Conservation (phyloP, 768 basidiomycete genomes). For the Cystobasidium onofrii region DNA sequence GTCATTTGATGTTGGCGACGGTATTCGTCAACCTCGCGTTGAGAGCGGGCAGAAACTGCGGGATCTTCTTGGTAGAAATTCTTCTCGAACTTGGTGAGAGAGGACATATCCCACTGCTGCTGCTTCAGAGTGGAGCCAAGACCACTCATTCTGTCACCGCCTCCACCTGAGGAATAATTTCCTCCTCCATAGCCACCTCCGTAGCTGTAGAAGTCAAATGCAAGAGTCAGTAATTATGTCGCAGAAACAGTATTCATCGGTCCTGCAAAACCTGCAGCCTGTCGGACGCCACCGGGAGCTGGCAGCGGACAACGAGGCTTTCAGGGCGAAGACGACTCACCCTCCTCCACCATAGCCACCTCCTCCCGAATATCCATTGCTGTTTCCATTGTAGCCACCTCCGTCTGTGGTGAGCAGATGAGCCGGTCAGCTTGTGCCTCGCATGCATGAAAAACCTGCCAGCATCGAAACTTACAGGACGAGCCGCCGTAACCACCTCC, state of each 20-base stretch:
- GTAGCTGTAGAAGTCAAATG: not conserved
- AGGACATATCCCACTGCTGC: conserved; percentile 72
- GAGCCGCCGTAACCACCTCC: conserved; percentile 9
- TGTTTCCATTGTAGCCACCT: conserved; percentile 48
- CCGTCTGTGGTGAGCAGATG: not conserved
- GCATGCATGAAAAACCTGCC: not conserved
- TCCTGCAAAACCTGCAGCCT: too few relatives aligned
- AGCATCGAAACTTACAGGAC: not conserved
- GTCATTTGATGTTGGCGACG: conserved; percentile 75
- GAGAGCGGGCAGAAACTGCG: conserved; percentile 64
- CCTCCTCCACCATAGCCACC: conserved; percentile 50
- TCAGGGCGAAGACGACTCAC: not conserved
- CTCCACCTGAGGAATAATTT: conserved; percentile 25
- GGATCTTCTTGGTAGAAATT: conserved; percentile 93
- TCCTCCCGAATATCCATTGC: conserved; percentile 51
- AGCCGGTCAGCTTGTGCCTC: not conserved
- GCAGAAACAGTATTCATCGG: too few relatives aligned
- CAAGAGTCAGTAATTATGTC: not conserved
- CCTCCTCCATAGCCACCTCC: conserved; percentile 48
- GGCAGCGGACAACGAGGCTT: too few relatives aligned
- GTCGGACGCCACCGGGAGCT: too few relatives aligned
- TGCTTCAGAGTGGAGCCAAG: conserved; percentile 72
- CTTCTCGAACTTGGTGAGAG: conserved; percentile 84
- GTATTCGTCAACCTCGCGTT: conserved; percentile 84
- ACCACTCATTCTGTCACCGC: conserved; percentile 54